Evolutionary conservation across 2,329 filamentous ascomycete species (phyloP).

Genomic region (Knufia petricola): DNA sequence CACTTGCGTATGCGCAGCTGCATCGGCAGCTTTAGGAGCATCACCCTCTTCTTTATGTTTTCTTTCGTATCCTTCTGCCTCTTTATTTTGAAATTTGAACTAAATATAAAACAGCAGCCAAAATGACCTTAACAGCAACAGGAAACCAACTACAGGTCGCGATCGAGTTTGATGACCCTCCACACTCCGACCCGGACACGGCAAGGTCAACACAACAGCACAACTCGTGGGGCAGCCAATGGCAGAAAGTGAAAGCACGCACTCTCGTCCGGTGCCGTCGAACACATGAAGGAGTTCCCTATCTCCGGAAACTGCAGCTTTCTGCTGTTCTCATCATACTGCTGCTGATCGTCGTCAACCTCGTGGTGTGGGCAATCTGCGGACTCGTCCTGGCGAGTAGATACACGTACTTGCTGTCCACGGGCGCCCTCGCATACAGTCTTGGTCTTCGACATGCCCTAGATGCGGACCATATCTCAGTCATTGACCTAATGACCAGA

Average conservation of each 20-base stretch:
- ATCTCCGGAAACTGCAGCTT: conserved; percentile 47
- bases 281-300: conserved; percentile 42
- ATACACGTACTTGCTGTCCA: conserved; percentile 51
- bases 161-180: no score
- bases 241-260: not conserved
- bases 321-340: conserved; percentile 48
- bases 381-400: conserved; percentile 37
- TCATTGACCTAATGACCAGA: conserved; percentile 91
- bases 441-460: conserved; percentile 85
- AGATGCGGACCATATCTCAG: conserved; percentile 87
- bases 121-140: no score
- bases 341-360: conserved; percentile 44
- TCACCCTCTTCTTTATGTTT: no score
- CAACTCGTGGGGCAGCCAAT: no score
- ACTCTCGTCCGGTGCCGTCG: not conserved
- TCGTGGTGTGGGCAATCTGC: conserved; percentile 49
- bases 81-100: no score
- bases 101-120: no score
- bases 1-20: no score
- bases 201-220: not conserved
- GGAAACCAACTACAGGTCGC: no score
- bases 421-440: conserved; percentile 76
- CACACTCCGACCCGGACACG: not conserved
- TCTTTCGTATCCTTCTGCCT: no score
- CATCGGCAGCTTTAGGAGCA: no score